phyloP scores from a whole-genome alignment of 2,329 filamentous ascomycete genomes.

The Parastagonospora nodorum region DNA sequence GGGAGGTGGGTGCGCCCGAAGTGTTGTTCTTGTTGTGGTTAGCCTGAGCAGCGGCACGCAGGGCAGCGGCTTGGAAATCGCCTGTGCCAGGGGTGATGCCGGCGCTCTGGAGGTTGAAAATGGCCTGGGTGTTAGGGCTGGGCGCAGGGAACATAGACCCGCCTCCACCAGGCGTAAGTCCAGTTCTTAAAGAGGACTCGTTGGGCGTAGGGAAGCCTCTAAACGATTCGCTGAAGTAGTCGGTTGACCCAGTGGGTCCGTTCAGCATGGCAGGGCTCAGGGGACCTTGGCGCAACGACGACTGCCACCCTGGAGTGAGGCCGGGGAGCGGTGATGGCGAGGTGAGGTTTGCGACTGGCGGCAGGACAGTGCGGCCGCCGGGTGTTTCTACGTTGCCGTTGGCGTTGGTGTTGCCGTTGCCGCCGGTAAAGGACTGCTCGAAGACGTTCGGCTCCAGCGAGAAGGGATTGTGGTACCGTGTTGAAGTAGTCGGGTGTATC shows the following conservation, averaged over 20 bases:
- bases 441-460: slow-evolving; percentile 93
- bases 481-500: slow-evolving; percentile 59
- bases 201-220: slow-evolving; percentile 92
- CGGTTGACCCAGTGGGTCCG: slow-evolving; percentile 71
- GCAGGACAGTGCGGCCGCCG: slow-evolving; percentile 73
- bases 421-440: slow-evolving; percentile 82
- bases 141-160: slow-evolving; percentile 96
- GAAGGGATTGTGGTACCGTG: slow-evolving; percentile 58
- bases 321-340: slow-evolving; percentile 83
- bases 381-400: slow-evolving; percentile 70
- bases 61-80: slow-evolving; percentile 92
- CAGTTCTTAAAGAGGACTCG: slow-evolving; percentile 90
- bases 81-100: slow-evolving; percentile 87
- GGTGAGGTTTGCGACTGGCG: slow-evolving; percentile 86
- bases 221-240: slow-evolving; percentile 88
- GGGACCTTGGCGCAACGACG: slow-evolving; percentile 88
- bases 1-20: slow-evolving; percentile 50
- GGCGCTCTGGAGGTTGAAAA: slow-evolving; percentile 80
- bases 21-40: slow-evolving; percentile 49
- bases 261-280: slow-evolving; percentile 97
- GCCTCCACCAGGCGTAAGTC: slow-evolving; percentile 90
- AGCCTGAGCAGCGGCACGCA: slow-evolving; percentile 70
- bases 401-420: slow-evolving; percentile 47
- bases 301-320: slow-evolving; percentile 81
- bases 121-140: slow-evolving; percentile 81